Evolutionary conservation across 1,139 yeast species (phyloP).

Genomic region (Geotrichum candidum): DNA sequence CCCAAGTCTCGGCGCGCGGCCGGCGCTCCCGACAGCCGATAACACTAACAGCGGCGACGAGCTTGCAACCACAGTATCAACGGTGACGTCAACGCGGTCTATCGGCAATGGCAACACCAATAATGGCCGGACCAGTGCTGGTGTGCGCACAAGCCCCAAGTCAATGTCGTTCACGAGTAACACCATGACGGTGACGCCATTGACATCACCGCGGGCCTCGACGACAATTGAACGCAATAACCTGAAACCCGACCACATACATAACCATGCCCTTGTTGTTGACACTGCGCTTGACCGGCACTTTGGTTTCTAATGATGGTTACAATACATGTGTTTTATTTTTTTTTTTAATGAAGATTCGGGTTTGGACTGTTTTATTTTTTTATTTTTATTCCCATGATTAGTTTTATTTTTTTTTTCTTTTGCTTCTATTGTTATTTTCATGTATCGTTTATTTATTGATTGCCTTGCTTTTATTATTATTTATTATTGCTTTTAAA

Average conservation of each 20-base stretch:
- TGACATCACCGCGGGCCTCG: conserved; percentile 3
- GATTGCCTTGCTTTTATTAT: too few species aligned
- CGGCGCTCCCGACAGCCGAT: background rate
- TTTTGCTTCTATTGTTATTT: too few species aligned
- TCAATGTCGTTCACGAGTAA: background rate
- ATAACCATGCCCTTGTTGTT: conserved; percentile 9
- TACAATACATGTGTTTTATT: background rate
- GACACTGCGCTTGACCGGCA: conserved; percentile 12
- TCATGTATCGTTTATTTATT: too few species aligned
- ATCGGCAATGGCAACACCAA: background rate
- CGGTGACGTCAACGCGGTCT: background rate
- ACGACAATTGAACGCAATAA: background rate
- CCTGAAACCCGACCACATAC: background rate
- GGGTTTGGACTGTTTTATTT: too few species aligned
- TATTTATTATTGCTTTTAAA: too few species aligned
- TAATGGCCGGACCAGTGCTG: too few species aligned
- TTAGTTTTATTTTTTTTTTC: too few species aligned
- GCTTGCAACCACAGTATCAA: background rate
- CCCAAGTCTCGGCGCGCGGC: background rate
- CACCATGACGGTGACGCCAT: background rate
- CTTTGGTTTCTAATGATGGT: conserved; percentile 8
- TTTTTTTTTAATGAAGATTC: background rate
- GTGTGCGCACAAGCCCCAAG: background rate
- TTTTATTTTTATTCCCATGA: too few species aligned
- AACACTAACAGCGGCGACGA: background rate